Base-by-base conservation (phyloP, 2,329 filamentous ascomycete species). In the Arthrocladium fulminans region DNA sequence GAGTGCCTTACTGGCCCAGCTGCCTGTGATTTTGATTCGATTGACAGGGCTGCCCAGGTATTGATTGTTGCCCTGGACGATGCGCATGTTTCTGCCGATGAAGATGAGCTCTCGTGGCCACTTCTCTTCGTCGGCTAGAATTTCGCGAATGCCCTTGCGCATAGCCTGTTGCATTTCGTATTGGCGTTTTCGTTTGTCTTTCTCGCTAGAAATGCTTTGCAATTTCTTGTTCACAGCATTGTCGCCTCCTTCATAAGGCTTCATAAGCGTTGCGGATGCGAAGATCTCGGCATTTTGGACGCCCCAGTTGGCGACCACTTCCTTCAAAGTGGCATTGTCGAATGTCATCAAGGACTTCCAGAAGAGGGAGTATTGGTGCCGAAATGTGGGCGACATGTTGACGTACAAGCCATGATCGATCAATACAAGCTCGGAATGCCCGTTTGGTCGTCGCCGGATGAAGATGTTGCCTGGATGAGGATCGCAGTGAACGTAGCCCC, bases 401-500 rank as follows among this genome's bases (percentile, higher is more conserved):
- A 97, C 87, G 69, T 98, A 98, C 4, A 98, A 79, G 0, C 92
- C 92, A 66, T 98, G 92, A 66, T 98, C 92, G 63, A 98, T 95
- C 29, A 98, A 81, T 1, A 97, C 90, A 24, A 98, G 76, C 69
- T 98, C 88, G 1, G 90, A 77, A 37, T 80, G 76, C n/a, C 90
- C 90, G 37, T 76, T 82, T 1, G 88, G 85, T 13, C 87, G 74
- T 7, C 92, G 83, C 7, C 92, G 84, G 61, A 97, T 84, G 69
- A 98, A 95, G 65, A 97, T 92, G 68, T 98, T 98, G 23, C 90
- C 90, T 1, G 92, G 92, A 62, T 98, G 92, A 8, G 92, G 92
- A 64, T 98, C 92, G 68, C 90, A 96, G 70, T 98, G 90, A 0
- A 97, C 86, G 37, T 86, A 78, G 10, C 92, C 92, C 86, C 88